Percentiles rank a stretch among this genome's conserved stretches.
Evolutionary conservation across 2,329 filamentous ascomycete species (phyloP).

Genomic region (Capronia coronata): DNA sequence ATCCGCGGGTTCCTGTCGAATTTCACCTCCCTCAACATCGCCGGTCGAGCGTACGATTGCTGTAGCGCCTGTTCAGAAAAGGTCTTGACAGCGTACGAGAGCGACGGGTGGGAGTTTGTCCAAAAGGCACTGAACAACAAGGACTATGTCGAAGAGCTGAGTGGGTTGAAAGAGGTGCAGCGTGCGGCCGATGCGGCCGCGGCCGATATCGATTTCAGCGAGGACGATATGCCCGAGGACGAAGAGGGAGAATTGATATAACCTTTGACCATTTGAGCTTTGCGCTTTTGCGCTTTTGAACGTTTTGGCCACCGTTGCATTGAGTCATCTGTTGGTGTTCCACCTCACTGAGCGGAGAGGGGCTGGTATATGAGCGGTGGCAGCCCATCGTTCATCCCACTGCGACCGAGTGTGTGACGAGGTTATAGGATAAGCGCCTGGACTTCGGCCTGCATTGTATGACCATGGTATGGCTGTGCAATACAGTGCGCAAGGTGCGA

Average conservation of each 20-base stretch:
- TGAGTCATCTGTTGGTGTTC: background rate
- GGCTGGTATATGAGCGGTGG: background rate
- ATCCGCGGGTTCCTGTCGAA: constrained; percentile 57
- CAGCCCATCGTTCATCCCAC: constrained; percentile 3
- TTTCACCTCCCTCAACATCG: constrained; percentile 53
- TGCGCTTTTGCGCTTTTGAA: background rate
- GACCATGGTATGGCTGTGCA: too few relatives aligned
- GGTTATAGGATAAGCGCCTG: too few relatives aligned
- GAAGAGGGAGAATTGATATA: constrained; percentile 35
- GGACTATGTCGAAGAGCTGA: constrained; percentile 58
- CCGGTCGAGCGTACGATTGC: constrained; percentile 53
- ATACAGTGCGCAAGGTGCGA: too few relatives aligned
- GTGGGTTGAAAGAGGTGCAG: constrained; percentile 53
- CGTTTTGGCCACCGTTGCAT: background rate
- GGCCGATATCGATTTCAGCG: constrained; percentile 42
- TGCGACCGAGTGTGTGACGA: too few relatives aligned
- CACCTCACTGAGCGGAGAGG: background rate
- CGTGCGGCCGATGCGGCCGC: constrained; percentile 41
- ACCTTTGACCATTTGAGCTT: too few relatives aligned
- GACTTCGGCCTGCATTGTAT: too few relatives aligned
- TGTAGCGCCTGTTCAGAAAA: constrained; percentile 57
- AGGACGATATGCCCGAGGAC: constrained; percentile 35
- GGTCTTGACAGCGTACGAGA: constrained; percentile 48
- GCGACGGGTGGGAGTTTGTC: constrained; percentile 56
- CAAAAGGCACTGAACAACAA: constrained; percentile 53